Evolutionary conservation across 306 rosid genomes (phyloP).

Genomic region (Trichosanthes truncata): DNA sequence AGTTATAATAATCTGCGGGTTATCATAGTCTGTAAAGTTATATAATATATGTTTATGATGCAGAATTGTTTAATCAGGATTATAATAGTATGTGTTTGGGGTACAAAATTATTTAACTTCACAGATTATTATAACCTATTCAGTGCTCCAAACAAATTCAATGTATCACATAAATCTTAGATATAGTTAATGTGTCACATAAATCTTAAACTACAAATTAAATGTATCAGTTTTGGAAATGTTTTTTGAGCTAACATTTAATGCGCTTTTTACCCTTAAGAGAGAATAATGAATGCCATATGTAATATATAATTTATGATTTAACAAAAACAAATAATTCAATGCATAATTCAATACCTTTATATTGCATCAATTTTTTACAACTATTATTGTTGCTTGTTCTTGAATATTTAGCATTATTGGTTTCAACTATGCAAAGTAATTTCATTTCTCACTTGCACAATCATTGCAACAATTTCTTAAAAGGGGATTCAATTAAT

Average conservation of each 20-base stretch:
- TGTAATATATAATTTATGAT: not conserved
- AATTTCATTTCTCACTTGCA: not conserved
- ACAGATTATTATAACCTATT: no score
- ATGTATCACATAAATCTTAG: no score
- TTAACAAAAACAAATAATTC: not conserved
- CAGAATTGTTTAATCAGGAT: no score
- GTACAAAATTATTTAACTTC: no score
- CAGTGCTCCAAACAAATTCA: no score
- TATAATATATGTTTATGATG: no score
- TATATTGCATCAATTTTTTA: not conserved
- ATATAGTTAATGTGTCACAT: no score
- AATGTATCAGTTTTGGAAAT: no score
- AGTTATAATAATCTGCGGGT: no score
- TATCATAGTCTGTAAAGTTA: no score
- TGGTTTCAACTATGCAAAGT: not conserved
- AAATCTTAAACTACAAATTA: no score
- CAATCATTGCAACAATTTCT: not conserved
- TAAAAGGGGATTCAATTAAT: not conserved
- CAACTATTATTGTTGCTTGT: not conserved
- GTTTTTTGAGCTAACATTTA: not conserved
- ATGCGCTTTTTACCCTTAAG: not conserved
- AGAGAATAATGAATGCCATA: not conserved
- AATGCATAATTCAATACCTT: not conserved
- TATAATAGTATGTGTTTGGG: no score
- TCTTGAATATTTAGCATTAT: not conserved